A percentile compares a stretch with the other conserved stretches of the same genome.
These are phyloP conservation scores for Collariella sp. DNA, from an alignment of 495 filamentous ascomycete species.

Conservation along the genomic window DNA sequence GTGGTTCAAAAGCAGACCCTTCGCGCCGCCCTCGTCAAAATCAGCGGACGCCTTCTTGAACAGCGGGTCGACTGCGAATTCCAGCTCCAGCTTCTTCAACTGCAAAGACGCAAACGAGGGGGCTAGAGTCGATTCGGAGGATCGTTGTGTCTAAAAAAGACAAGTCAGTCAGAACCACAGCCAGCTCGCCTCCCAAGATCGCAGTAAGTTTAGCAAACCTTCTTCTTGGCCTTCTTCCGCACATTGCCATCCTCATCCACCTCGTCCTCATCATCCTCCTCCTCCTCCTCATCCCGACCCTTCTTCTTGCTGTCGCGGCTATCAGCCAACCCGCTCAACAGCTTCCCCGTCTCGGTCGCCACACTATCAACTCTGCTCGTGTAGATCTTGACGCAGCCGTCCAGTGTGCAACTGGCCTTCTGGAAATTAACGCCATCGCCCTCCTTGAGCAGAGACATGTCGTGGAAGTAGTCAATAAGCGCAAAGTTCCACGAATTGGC, in stretches of 20 bases:
- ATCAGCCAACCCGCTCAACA: conserved; percentile 90
- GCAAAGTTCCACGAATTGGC: conserved; percentile 99
- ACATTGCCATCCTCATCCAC: conserved; percentile 70
- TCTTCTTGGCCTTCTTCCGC: conserved; percentile 64
- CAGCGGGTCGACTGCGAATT: conserved; percentile 92
- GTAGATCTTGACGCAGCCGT: conserved; percentile 99
- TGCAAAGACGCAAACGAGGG: conserved; percentile 80
- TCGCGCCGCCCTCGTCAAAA: conserved; percentile 96
- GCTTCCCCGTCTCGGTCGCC: conserved; percentile 91
- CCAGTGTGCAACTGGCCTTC: conserved; percentile 93
- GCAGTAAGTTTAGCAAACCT: conserved; percentile 27
- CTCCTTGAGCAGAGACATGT: conserved; percentile 95
- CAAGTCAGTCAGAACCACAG: not conserved
- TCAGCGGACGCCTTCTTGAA: conserved; percentile 99
- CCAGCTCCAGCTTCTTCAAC: conserved; percentile 93
- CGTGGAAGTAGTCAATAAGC: conserved; percentile 98
- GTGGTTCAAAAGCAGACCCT: conserved; percentile 90
- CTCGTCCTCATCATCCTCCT: conserved; percentile 68
- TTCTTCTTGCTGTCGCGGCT: conserved; percentile 71
- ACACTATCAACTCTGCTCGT: conserved; percentile 97
- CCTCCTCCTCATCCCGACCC: conserved; percentile 51
- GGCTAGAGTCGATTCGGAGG: conserved; percentile 85
- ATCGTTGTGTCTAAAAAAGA: conserved; percentile 49
- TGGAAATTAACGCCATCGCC: conserved; percentile 98
- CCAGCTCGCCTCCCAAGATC: no score